phyloP scores from a whole-genome alignment of 495 filamentous ascomycete species.

The Podospora conica region DNA sequence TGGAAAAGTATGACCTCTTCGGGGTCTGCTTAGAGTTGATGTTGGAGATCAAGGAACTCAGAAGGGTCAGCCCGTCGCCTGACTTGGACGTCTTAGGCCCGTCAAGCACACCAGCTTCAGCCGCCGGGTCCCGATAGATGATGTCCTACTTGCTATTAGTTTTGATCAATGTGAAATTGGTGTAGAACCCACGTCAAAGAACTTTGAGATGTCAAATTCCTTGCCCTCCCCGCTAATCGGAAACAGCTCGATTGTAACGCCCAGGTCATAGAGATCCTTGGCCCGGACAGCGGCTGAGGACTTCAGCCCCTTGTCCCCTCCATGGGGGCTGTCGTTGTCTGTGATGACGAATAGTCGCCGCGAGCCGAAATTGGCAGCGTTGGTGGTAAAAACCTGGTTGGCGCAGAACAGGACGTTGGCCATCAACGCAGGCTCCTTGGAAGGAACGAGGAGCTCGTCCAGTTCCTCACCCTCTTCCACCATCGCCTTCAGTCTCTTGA shows the following conservation, averaged over 20 bases:
- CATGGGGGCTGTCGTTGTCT: slow-evolving; percentile 86
- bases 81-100: slow-evolving; percentile 43
- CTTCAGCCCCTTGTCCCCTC: slow-evolving; percentile 58
- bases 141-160: slow-evolving; percentile 56
- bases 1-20: slow-evolving; percentile 81
- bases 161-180: background rate
- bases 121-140: slow-evolving; percentile 59
- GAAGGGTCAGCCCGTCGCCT: slow-evolving; percentile 70
- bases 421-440: slow-evolving; percentile 69
- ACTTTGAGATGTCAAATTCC: slow-evolving; percentile 77
- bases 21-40: slow-evolving; percentile 87
- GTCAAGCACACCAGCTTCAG: slow-evolving; percentile 53
- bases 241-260: slow-evolving; percentile 89
- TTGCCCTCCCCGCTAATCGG: slow-evolving; percentile 71
- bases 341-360: slow-evolving; percentile 91
- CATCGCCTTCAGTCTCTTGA: slow-evolving; percentile 67
- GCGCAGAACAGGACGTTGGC: slow-evolving; percentile 88
- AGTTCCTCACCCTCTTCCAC: slow-evolving; percentile 67
- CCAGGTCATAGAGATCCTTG: slow-evolving; percentile 92
- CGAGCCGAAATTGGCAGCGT: slow-evolving; percentile 88
- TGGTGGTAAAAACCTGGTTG: slow-evolving; percentile 95
- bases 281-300: slow-evolving; percentile 78
- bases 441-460: slow-evolving; percentile 62
- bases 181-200: slow-evolving; percentile 69
- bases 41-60: slow-evolving; percentile 77